Evolutionary conservation across 129 eudicot genomes (phyloP).

Genomic region (Solidago caesia): DNA sequence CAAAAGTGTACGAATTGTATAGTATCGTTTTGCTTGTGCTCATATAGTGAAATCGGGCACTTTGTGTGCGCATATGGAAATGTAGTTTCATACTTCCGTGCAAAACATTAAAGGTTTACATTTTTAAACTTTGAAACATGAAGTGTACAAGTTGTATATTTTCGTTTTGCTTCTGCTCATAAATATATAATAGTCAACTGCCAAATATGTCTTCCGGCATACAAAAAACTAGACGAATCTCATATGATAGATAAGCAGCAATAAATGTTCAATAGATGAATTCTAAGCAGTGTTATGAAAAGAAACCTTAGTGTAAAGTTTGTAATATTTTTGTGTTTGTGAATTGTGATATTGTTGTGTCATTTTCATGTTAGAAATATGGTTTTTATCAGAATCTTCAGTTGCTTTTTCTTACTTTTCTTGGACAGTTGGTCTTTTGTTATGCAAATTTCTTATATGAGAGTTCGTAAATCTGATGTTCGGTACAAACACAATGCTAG

Average conservation of each 20-base stretch:
- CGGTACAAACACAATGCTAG: too few species aligned
- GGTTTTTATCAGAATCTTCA: not conserved
- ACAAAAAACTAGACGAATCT: not conserved
- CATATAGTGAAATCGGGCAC: not conserved
- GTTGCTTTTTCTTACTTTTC: not conserved
- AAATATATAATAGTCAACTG: too few species aligned
- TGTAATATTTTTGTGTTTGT: too few species aligned
- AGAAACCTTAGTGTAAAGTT: too few species aligned
- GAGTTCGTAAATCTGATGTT: not conserved
- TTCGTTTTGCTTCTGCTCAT: not conserved
- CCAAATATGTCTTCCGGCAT: not conserved
- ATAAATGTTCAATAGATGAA: too few species aligned
- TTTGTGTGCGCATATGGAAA: not conserved
- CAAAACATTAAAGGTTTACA: not conserved
- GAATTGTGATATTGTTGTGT: too few species aligned
- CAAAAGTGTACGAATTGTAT: conserved; percentile 2
- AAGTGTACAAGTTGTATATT: not conserved
- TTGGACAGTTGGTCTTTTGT: not conserved
- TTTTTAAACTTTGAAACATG: not conserved
- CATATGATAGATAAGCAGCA: too few species aligned
- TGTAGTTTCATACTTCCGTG: not conserved
- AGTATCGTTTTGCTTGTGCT: conserved; percentile 1
- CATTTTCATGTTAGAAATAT: too few species aligned
- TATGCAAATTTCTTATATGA: not conserved
- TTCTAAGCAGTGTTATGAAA: too few species aligned